These are phyloP conservation scores for Erigeron canadensis DNA, from an alignment of 129 eudicot genomes.

Conservation along the genomic window DNA sequence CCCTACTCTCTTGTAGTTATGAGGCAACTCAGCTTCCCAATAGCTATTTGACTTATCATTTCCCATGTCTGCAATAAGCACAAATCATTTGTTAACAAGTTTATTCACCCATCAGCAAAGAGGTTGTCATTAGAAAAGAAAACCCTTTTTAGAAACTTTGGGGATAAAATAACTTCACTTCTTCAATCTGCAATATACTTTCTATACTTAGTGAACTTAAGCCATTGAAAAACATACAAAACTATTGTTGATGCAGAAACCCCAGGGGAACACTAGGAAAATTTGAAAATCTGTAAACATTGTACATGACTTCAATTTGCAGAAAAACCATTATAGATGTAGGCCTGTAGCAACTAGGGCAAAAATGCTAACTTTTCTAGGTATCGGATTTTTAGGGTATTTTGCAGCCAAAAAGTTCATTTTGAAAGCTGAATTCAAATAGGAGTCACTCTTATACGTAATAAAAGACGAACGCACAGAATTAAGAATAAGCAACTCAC, in stretches of 20 bases:
- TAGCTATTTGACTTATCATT: conserved; percentile 57
- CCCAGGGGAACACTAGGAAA: too few species aligned
- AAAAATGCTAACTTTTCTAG: neutral
- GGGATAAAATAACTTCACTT: neutral
- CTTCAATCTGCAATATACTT: neutral
- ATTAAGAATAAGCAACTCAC: conserved; percentile 37
- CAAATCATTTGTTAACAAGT: conserved; percentile 1
- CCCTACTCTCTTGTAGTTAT: conserved; percentile 56
- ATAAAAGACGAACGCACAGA: neutral
- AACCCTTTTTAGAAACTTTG: neutral
- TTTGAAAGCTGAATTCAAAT: conserved; percentile 3
- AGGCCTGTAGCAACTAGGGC: neutral
- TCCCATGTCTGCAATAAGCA: conserved; percentile 63
- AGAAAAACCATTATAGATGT: conserved; percentile 2
- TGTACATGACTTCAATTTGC: neutral
- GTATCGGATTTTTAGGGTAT: neutral
- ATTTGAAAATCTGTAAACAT: neutral
- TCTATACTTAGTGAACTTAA: neutral
- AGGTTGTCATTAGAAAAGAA: neutral
- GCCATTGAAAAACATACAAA: conserved; percentile 6
- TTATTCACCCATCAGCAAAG: neutral
- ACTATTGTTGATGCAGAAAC: too few species aligned
- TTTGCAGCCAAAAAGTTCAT: neutral
- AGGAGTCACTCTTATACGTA: neutral
- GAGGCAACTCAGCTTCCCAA: conserved; percentile 78